Conservation (phyloP, 2,329 filamentous ascomycete genomes). For the Colletotrichum magnum region DNA sequence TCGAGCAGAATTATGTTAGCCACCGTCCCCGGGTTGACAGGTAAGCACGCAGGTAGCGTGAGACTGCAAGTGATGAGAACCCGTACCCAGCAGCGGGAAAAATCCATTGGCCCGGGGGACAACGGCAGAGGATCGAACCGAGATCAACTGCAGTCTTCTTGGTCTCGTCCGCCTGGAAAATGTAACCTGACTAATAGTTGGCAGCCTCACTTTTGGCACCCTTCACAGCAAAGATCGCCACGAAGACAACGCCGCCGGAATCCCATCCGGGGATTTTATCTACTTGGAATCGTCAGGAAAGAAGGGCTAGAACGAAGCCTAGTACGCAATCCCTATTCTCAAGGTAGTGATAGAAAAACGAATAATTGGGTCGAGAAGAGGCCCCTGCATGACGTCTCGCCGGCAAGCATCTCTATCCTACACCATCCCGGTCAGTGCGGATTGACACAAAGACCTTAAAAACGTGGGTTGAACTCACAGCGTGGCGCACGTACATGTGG, state of each 20-base stretch:
- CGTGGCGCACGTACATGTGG: constrained; percentile 7
- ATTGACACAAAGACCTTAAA: background rate
- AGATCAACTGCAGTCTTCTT: constrained; percentile 14
- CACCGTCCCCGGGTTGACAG: constrained; percentile 1
- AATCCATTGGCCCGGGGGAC: constrained; percentile 15
- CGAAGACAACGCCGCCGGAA: background rate
- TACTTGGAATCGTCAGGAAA: constrained; percentile 14
- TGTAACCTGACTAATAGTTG: background rate
- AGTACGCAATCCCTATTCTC: background rate
- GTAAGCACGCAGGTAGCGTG: constrained; percentile 10
- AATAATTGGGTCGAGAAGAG: background rate
- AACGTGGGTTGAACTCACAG: background rate
- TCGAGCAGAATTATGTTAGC: background rate
- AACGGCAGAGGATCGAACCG: constrained; percentile 10
- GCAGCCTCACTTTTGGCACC: constrained; percentile 32
- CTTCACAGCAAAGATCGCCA: constrained; percentile 24
- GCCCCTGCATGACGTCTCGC: background rate
- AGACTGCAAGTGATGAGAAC: constrained; percentile 20
- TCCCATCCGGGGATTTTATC: background rate
- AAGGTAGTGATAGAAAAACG: background rate
- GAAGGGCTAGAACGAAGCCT: background rate
- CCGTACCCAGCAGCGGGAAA: constrained; percentile 17
- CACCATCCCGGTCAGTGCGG: background rate
- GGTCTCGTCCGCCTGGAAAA: constrained; percentile 1
- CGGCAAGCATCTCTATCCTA: background rate